Percentiles rank a stretch among this genome's conserved stretches.
These are phyloP conservation scores for Goffeauzyma gilvescens DNA, from an alignment of 768 basidiomycete genomes.

Conservation along the genomic window DNA sequence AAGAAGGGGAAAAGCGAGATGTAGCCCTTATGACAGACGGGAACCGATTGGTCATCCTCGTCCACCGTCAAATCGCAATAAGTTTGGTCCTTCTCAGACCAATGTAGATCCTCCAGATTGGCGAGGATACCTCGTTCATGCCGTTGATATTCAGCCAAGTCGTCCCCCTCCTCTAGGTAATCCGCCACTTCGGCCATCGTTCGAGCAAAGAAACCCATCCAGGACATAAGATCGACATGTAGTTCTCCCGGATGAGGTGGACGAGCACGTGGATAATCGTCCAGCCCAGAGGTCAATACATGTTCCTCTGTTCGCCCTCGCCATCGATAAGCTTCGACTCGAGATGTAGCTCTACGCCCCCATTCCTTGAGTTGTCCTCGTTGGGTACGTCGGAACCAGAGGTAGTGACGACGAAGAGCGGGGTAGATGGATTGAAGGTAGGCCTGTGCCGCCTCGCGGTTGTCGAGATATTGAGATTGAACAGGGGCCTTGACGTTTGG, in stretches of 20 bases:
- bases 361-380: constrained; percentile 86
- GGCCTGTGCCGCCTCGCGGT: constrained; percentile 43
- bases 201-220: constrained; percentile 88
- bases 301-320: constrained; percentile 57
- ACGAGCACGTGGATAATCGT: constrained; percentile 74
- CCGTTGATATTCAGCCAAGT: constrained; percentile 52
- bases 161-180: constrained; percentile 70
- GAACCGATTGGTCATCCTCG: constrained; percentile 75
- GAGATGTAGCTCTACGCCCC: constrained; percentile 54
- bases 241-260: constrained; percentile 77
- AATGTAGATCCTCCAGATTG: constrained; percentile 85
- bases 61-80: constrained; percentile 79
- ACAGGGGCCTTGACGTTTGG: not conserved
- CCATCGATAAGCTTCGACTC: constrained; percentile 84
- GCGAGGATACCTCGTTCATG: constrained; percentile 62
- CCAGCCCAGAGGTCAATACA: constrained; percentile 84
- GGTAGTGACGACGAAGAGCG: constrained; percentile 73
- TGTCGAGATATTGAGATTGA: constrained; percentile 34
- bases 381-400: constrained; percentile 90
- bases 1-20: constrained; percentile 86
- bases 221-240: constrained; percentile 78
- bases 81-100: constrained; percentile 74
- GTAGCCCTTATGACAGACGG: constrained; percentile 81
- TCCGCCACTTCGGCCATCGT: constrained; percentile 83
- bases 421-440: constrained; percentile 66